These are phyloP conservation scores for Botrytis pseudocinerea DNA, from an alignment of 2,329 filamentous ascomycete species.

Conservation along the genomic window DNA sequence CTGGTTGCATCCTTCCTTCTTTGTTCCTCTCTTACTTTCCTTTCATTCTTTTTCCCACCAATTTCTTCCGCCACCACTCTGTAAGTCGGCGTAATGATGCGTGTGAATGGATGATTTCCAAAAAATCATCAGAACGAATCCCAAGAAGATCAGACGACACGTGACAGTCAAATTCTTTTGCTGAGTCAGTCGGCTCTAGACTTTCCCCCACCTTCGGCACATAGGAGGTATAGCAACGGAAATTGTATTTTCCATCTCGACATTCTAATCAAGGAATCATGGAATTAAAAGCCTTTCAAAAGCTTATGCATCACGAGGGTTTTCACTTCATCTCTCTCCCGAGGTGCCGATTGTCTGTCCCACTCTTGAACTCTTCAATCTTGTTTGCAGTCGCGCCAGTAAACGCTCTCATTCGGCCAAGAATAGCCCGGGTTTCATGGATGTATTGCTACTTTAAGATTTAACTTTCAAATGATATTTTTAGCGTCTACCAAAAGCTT, in stretches of 20 bases:
- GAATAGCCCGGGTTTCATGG: not conserved
- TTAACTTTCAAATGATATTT: not conserved
- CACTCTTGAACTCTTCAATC: not conserved
- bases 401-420: not conserved
- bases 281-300: not conserved
- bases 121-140: not conserved
- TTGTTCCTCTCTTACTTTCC: not conserved
- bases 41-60: not conserved
- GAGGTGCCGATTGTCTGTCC: not conserved
- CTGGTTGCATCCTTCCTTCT: not conserved
- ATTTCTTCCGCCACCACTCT: not conserved
- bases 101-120: not conserved
- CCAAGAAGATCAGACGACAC: not conserved
- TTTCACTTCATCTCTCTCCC: not conserved
- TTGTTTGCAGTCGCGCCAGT: not conserved
- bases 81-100: not conserved
- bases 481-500: not conserved
- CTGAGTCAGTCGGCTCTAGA: not conserved
- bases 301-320: not conserved
- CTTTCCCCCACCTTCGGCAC: not conserved
- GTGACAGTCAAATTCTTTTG: not conserved
- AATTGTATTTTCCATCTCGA: not conserved
- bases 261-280: not conserved
- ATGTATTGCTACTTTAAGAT: not conserved
- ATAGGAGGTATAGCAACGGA: not conserved